Percentiles rank a stretch among this genome's conserved stretches.
These are phyloP conservation scores for Hanseniaspora valbyensis DNA, from an alignment of 805 yeast species.

Conservation along the genomic window DNA sequence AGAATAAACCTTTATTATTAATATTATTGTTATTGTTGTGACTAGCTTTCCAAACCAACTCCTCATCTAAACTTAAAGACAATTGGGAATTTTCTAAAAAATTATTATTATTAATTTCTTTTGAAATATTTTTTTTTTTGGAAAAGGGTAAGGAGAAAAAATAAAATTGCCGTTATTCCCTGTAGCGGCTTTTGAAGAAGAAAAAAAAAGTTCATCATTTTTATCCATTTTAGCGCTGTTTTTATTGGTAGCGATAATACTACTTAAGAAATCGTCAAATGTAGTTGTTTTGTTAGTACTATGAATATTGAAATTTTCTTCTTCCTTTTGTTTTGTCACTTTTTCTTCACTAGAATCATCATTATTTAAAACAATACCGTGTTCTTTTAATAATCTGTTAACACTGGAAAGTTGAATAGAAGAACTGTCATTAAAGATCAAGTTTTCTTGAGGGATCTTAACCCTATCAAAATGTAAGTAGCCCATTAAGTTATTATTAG, in stretches of 20 bases:
- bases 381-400: constrained; percentile 3
- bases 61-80: constrained; percentile 3
- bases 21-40: background rate
- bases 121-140: too few relatives aligned
- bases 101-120: too few relatives aligned
- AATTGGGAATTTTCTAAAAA: too few relatives aligned
- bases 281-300: background rate
- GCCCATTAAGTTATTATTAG: too few relatives aligned
- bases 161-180: too few relatives aligned
- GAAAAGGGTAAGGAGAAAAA: too few relatives aligned
- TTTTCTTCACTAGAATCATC: background rate
- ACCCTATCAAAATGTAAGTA: constrained; percentile 16
- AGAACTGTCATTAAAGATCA: constrained; percentile 5
- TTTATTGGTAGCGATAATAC: background rate
- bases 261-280: constrained; percentile 9
- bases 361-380: constrained; percentile 6
- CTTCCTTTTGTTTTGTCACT: too few relatives aligned
- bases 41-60: background rate
- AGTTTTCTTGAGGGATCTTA: constrained; percentile 14
- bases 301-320: too few relatives aligned
- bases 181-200: too few relatives aligned
- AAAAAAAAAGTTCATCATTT: too few relatives aligned
- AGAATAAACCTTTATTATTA: background rate
- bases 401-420: constrained; percentile 11
- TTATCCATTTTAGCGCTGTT: background rate